phyloP scores from a whole-genome alignment of 305 asterid species.

The Fraxinus greggii region DNA sequence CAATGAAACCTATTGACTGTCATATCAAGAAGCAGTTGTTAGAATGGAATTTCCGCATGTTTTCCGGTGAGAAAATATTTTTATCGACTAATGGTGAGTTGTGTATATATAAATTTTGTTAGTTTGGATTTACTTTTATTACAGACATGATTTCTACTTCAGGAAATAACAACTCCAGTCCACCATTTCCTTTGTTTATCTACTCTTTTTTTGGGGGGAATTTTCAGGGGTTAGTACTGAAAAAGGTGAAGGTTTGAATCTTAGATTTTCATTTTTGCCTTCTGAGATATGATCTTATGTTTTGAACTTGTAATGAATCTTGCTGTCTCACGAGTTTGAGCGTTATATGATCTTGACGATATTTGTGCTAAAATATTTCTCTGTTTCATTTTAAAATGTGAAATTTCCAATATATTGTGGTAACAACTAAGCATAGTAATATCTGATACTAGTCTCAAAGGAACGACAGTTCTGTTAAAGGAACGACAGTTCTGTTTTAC shows the following conservation, averaged over 20 bases:
- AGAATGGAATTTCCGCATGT: background rate
- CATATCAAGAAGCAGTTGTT: background rate
- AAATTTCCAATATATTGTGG: background rate
- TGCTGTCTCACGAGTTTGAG: background rate
- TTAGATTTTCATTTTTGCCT: background rate
- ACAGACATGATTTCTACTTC: background rate
- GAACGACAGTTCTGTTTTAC: background rate
- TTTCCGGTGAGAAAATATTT: background rate
- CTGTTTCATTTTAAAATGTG: background rate
- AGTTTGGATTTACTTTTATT: background rate
- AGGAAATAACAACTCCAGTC: background rate
- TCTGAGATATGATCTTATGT: background rate
- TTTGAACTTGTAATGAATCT: background rate
- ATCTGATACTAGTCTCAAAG: background rate
- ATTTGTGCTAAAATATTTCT: background rate
- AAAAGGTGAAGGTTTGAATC: background rate
- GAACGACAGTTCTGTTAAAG: background rate
- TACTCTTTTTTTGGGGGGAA: background rate
- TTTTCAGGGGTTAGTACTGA: background rate
- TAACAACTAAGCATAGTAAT: background rate
- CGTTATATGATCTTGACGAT: background rate
- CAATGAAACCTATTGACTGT: slow-evolving; percentile 89
- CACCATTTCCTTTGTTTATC: background rate
- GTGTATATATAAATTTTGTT: background rate
- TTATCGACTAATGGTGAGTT: background rate